Conservation (phyloP, 352 stramenopile genomes). For the Globisporangium middletonii region DNA sequence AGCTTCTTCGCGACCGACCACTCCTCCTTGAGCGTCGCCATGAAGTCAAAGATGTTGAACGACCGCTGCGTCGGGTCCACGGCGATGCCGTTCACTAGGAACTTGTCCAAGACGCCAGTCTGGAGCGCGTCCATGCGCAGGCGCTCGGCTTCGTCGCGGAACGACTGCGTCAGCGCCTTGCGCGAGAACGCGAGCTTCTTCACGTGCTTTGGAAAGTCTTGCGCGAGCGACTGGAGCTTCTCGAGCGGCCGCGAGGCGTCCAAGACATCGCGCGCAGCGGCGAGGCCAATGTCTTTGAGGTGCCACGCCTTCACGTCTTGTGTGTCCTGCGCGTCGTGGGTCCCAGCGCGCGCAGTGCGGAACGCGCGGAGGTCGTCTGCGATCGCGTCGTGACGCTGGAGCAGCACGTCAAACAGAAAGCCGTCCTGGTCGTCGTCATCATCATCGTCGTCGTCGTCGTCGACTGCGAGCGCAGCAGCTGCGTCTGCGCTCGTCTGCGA, state of each 20-base stretch:
- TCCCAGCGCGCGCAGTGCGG: slow-evolving; percentile 34
- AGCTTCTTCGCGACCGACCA: slow-evolving; percentile 73
- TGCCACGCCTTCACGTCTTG: slow-evolving; percentile 78
- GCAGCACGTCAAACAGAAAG: slow-evolving; percentile 53
- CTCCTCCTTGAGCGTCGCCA: slow-evolving; percentile 73
- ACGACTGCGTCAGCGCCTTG: slow-evolving; percentile 43
- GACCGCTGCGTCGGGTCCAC: slow-evolving; percentile 75
- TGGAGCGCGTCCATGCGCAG: slow-evolving; percentile 26
- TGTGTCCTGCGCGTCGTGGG: slow-evolving; percentile 27
- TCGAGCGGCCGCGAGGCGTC: slow-evolving; percentile 71
- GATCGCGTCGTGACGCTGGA: slow-evolving; percentile 36
- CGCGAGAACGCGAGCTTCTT: slow-evolving; percentile 67
- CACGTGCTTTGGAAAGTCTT: slow-evolving; percentile 88
- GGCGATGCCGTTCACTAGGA: slow-evolving; percentile 86
- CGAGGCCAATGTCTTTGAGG: slow-evolving; percentile 84
- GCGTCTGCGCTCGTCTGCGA: slow-evolving; percentile 45
- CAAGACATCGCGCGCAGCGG: slow-evolving; percentile 67
- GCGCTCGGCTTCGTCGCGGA: slow-evolving; percentile 35
- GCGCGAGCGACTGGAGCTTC: slow-evolving; percentile 69
- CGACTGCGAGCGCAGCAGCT: slow-evolving; percentile 14
- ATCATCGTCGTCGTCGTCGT: slow-evolving; percentile 20
- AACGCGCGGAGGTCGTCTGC: slow-evolving; percentile 47
- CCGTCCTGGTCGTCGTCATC: slow-evolving; percentile 32
- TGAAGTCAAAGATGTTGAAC: slow-evolving; percentile 92
- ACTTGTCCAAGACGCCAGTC: slow-evolving; percentile 44